Base-by-base conservation (phyloP, 331 rosid genomes). In the Prunus yedoensis region DNA sequence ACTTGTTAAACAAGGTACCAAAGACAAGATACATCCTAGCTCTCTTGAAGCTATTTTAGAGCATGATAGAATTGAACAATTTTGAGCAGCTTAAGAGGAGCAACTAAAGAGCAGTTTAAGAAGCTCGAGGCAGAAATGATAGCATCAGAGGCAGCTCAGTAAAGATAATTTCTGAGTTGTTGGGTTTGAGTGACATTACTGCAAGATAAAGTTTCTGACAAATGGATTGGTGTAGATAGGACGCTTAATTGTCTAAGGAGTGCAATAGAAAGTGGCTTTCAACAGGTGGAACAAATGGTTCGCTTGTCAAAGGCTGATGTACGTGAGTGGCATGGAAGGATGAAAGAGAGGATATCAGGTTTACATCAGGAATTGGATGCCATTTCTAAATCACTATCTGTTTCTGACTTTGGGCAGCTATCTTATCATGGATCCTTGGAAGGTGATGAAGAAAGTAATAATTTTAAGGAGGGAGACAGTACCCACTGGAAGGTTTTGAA, bases 341-440 rank as follows among this genome's bases (percentile, higher is more conserved):
- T 82, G 65, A 73, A 86, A 38, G 93, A 88, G 70, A 35, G 41
- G 41, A 80, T 95, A 75, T 87, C 96, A 70, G 58, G 71, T 78
- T 78, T 95, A 83, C 90, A 91, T 32, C 81, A 85, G 68, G 96
- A 91, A 58, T 78, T 95, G 77, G 91, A 83, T 77, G 54, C 78
- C 57, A 73, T 91, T 87, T 86, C 85, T 61, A 89, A 82, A 81
- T 76, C 81, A 62, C 66, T 91, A 8, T 78, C 77, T 82, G 78
- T 73, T 77, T 77, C 80, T 62, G 98, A 95, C 80, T 68, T 71
- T 66, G 91, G 90, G 51, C 91, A 67, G 17, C 88, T 87, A 74
- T 45, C 80, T 85, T 90, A 97, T 75, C 79, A 80, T 52, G 89
- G 89, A 75, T 90, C 94, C 76, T 83, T 88, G 76, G 99, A 88